Evolutionary conservation across 257 asterid species (phyloP).

Genomic region (Solanum peruvianum): DNA sequence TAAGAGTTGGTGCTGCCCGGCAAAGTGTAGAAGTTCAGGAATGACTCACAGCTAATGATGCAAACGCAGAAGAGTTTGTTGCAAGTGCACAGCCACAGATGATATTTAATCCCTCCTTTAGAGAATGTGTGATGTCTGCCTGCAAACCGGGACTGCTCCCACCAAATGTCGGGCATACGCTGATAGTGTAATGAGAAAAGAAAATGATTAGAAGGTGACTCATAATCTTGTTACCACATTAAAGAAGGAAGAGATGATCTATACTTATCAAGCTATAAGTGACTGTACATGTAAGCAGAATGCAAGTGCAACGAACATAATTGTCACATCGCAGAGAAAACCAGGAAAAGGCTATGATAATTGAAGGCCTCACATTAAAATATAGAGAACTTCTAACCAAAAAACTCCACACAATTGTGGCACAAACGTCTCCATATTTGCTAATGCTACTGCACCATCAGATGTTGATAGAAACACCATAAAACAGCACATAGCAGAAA

Average conservation of each 20-base stretch:
- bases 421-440: background rate
- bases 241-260: background rate
- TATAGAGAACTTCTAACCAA: background rate
- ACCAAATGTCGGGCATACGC: conserved; percentile 82
- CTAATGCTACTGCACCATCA: background rate
- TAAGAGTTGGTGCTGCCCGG: background rate
- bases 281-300: background rate
- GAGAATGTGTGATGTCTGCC: conserved; percentile 74
- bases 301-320: background rate
- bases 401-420: background rate
- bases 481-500: background rate
- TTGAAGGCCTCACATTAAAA: background rate
- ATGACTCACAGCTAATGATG: conserved; percentile 69
- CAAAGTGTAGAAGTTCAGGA: background rate
- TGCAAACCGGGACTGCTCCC: conserved; percentile 79
- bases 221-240: background rate
- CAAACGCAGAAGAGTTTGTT: conserved; percentile 68
- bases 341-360: background rate
- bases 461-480: background rate
- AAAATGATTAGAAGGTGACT: background rate
- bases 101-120: conserved; percentile 73
- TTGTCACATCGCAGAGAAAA: background rate
- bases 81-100: conserved; percentile 68
- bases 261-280: background rate
- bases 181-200: conserved; percentile 1